Evolutionary conservation across 805 yeast species (phyloP).

Genomic region (Starmerella stellata): DNA sequence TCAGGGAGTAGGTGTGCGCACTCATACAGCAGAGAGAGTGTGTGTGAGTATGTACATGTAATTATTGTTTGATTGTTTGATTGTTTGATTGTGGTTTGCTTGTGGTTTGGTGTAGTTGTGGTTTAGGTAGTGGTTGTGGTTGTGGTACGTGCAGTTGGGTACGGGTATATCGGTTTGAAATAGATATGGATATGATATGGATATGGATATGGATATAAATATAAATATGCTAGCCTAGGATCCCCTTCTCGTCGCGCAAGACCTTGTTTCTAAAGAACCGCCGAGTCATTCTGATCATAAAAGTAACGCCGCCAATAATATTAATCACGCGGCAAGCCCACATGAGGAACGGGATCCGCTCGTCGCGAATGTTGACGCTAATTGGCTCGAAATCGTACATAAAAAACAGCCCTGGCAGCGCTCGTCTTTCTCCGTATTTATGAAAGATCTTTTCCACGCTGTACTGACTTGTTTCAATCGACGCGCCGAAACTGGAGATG

Average conservation of each 20-base stretch:
- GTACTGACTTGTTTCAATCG: slow-evolving; percentile 69
- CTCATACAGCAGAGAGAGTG: too few species aligned
- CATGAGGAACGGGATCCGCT: slow-evolving; percentile 55
- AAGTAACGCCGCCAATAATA: slow-evolving; percentile 59
- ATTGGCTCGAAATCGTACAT: slow-evolving; percentile 82
- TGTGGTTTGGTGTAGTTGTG: too few species aligned
- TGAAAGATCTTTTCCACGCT: slow-evolving; percentile 25
- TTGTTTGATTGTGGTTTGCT: too few species aligned
- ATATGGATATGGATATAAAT: too few species aligned
- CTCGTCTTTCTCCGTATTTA: not conserved
- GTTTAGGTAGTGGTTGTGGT: too few species aligned
- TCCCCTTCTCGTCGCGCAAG: not conserved
- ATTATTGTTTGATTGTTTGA: too few species aligned
- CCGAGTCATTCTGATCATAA: not conserved
- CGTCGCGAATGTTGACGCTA: slow-evolving; percentile 47
- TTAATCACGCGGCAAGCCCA: slow-evolving; percentile 66
- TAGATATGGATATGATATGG: too few species aligned
- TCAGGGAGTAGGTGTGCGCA: too few species aligned
- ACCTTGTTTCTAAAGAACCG: not conserved
- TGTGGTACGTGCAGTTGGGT: too few species aligned
- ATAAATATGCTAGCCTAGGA: slow-evolving; percentile 1
- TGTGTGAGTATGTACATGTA: too few species aligned
- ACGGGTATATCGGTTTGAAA: too few species aligned
- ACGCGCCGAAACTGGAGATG: slow-evolving; percentile 43
- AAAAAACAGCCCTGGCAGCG: slow-evolving; percentile 61